phyloP scores from a whole-genome alignment of 345 rosid species.

The Melastoma malabathricum region DNA sequence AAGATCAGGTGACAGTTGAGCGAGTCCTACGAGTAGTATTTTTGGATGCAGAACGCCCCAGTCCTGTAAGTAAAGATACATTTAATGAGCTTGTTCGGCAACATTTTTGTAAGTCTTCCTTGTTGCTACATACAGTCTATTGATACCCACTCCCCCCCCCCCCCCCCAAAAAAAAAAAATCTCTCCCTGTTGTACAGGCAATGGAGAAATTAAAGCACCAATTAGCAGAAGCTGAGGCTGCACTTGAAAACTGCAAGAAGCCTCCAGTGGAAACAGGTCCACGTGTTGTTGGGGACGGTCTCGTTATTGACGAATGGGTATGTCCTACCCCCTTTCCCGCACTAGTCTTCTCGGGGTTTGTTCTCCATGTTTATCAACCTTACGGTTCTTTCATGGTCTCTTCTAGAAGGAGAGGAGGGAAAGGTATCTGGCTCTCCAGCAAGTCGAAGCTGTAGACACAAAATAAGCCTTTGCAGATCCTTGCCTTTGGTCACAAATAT shows the following conservation, averaged over 20 bases:
- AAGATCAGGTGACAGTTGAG: constrained; percentile 71
- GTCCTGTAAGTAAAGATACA: constrained; percentile 43
- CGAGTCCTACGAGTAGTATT: constrained; percentile 69
- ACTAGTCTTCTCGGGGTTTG: no score
- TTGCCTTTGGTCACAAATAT: no score
- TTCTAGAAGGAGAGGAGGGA: constrained; percentile 79
- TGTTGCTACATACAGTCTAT: not conserved
- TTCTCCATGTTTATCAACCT: no score
- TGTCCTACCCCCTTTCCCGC: no score
- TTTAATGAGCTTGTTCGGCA: not conserved
- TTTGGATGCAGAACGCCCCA: constrained; percentile 52
- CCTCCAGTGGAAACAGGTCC: constrained; percentile 75
- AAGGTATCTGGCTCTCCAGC: constrained; percentile 72
- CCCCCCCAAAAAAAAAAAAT: no score
- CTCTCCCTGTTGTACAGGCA: constrained; percentile 19
- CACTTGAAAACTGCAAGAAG: constrained; percentile 71
- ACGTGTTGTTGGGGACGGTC: constrained; percentile 77
- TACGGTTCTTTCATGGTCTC: not conserved
- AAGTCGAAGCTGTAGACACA: constrained; percentile 36
- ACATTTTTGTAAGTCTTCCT: not conserved
- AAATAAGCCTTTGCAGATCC: constrained; percentile 3
- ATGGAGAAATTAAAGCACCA: constrained; percentile 78
- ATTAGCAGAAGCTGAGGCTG: constrained; percentile 91
- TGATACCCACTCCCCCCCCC: constrained; percentile 4
- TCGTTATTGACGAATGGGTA: constrained; percentile 98